Base-by-base conservation (phyloP, 2,329 filamentous ascomycete genomes). In the Cladophialophora yegresii region DNA sequence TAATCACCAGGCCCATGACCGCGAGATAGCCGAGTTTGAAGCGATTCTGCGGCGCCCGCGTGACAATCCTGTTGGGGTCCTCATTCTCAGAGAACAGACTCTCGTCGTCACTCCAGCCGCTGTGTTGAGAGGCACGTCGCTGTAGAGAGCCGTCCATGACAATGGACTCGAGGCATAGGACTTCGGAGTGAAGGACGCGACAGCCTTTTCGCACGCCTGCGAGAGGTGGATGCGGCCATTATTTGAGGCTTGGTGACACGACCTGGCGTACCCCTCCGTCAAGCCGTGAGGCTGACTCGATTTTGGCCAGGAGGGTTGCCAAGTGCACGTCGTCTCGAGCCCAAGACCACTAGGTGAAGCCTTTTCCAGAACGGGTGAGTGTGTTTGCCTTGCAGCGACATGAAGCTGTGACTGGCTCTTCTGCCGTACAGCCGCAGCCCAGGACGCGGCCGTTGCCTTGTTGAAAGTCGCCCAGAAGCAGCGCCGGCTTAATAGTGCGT, bases 21-120 rank as follows among this genome's bases (percentile, higher is more conserved):
- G 54, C 40, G 9, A 47, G n/a, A 20, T 57, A 57, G 10, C 54
- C 54, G 22, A 57, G 36, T 9, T 50, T 50, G 47, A 50, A 50
- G 22, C 47, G 47, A 50, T 28, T 50, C 47, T 50, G 4, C 8
- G 47, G 47, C 22, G 47, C 26, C 9, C 47, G 47, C 47, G 47
- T 50, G 16, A 50, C 47, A 13, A 50, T 50, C 47, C 47, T 26
- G 23, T 50, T 50, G 8, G 47, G 47, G 13, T 50, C 47, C 47
- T 50, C 47, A 20, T 20, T 50, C 47, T 50, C 47, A 26, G 47
- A 50, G 47, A 50, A 50, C 22, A 50, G 47, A 50, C 47, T 50
- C 47, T 50, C 47, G 10, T 50, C 22, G 47, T 50, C 47, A 22
- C 12, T 22, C n/a, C 9, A 26, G 47, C 47, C 47, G 47, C 47